phyloP scores from a whole-genome alignment of 2,329 filamentous ascomycete genomes.

The Xylaria multiplex region DNA sequence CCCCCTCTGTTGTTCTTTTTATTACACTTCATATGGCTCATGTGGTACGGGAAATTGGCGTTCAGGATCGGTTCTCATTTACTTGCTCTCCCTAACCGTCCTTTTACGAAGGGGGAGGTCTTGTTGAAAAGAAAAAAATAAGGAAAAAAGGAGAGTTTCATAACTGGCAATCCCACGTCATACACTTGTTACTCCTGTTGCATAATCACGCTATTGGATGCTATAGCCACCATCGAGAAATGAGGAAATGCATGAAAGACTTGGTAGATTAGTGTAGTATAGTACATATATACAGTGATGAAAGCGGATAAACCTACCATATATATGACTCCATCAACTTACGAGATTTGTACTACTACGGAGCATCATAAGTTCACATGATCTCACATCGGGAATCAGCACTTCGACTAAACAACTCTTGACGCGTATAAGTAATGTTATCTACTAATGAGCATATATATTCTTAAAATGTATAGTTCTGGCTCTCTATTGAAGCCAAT shows the following conservation, averaged over 20 bases:
- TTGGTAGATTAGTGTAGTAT: background rate
- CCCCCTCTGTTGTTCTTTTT: constrained; percentile 7
- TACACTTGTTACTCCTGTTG: background rate
- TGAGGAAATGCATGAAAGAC: background rate
- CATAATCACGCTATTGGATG: background rate
- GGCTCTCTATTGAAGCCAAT: background rate
- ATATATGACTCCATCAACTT: background rate
- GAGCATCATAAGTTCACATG: background rate
- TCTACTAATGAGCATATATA: background rate
- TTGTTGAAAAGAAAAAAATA: constrained; percentile 19
- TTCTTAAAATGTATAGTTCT: background rate
- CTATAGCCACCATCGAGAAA: background rate
- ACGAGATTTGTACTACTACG: background rate
- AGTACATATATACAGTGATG: background rate
- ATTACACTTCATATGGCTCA: constrained; percentile 37
- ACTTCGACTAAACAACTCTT: background rate
- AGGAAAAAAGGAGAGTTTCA: constrained; percentile 4
- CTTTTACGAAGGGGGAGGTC: background rate
- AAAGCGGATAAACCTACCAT: background rate
- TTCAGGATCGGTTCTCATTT: constrained; percentile 37
- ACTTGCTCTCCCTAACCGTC: constrained; percentile 13
- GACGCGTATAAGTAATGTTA: background rate
- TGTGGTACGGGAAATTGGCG: constrained; percentile 42
- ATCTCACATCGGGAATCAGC: background rate
- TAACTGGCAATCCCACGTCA: background rate